These are phyloP conservation scores for Pelagophyceae sp. DNA, from an alignment of 352 stramenopile genomes.

Conservation along the genomic window DNA sequence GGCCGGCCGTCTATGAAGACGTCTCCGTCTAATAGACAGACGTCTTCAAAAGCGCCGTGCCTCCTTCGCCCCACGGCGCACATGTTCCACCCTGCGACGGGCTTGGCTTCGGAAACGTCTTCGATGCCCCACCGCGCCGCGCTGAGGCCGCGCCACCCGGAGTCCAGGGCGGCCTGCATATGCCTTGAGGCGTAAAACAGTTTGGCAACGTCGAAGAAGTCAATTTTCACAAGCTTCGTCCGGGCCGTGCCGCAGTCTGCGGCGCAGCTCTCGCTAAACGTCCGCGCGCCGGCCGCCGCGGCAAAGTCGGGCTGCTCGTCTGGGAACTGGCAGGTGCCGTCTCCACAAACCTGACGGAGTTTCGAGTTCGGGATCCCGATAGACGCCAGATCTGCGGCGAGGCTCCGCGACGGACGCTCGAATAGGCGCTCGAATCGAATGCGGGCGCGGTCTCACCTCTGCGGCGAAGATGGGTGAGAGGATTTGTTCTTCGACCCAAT, in stretches of 20 bases:
- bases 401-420: too few species aligned
- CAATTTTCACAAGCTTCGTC: background rate
- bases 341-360: too few species aligned
- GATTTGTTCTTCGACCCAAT: background rate
- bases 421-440: too few species aligned
- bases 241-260: background rate
- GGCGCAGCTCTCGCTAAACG: background rate
- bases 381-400: too few species aligned
- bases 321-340: background rate
- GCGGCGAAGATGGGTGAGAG: background rate
- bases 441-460: too few species aligned
- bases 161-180: background rate
- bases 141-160: background rate
- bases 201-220: background rate
- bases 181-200: background rate
- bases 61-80: background rate
- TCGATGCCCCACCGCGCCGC: background rate
- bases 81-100: slow-evolving; percentile 9
- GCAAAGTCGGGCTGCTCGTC: background rate
- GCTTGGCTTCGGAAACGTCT: background rate
- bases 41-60: background rate
- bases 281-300: background rate
- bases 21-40: slow-evolving; percentile 11
- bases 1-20: slow-evolving; percentile 5
- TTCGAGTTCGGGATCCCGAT: too few species aligned